phyloP scores from a whole-genome alignment of 1,139 yeast species.

The Yamadazyma dendronema region DNA sequence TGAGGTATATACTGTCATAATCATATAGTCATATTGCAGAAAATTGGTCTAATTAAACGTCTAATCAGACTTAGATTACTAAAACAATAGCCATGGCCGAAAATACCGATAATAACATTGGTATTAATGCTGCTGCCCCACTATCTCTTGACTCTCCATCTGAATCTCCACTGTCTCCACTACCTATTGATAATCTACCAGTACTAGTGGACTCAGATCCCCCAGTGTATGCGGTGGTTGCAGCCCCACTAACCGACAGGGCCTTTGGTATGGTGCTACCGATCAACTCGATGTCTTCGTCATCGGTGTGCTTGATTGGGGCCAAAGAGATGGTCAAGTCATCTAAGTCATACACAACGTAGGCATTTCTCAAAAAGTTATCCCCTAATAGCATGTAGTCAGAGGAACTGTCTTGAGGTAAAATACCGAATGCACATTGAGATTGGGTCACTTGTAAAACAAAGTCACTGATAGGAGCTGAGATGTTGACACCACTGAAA shows the following conservation, averaged over 20 bases:
- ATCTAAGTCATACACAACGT: slow-evolving; percentile 76
- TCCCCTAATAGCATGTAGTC: slow-evolving; percentile 57
- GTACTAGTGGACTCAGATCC: slow-evolving; percentile 10
- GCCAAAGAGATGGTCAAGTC: slow-evolving; percentile 66
- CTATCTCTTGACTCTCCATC: slow-evolving; percentile 1
- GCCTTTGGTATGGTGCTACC: slow-evolving; percentile 14
- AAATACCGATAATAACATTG: background rate
- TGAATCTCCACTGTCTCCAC: slow-evolving; percentile 1
- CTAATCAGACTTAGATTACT: background rate
- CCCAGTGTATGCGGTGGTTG: slow-evolving; percentile 15
- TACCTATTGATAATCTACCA: background rate
- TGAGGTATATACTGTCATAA: too few relatives aligned
- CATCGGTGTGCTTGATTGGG: slow-evolving; percentile 45
- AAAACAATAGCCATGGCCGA: background rate
- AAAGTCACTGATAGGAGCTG: slow-evolving; percentile 35
- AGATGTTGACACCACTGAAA: slow-evolving; percentile 37
- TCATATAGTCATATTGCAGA: background rate
- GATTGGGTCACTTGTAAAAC: slow-evolving; percentile 14
- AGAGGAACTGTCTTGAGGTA: slow-evolving; percentile 20
- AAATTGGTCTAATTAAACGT: background rate
- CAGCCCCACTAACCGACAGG: slow-evolving; percentile 12
- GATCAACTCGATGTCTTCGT: slow-evolving; percentile 42
- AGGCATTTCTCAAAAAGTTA: slow-evolving; percentile 68
- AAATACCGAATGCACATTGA: slow-evolving; percentile 31
- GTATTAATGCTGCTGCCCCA: background rate